Evolutionary conservation across 768 basidiomycete genomes (phyloP).

Genomic region (Amanita rimosa): DNA sequence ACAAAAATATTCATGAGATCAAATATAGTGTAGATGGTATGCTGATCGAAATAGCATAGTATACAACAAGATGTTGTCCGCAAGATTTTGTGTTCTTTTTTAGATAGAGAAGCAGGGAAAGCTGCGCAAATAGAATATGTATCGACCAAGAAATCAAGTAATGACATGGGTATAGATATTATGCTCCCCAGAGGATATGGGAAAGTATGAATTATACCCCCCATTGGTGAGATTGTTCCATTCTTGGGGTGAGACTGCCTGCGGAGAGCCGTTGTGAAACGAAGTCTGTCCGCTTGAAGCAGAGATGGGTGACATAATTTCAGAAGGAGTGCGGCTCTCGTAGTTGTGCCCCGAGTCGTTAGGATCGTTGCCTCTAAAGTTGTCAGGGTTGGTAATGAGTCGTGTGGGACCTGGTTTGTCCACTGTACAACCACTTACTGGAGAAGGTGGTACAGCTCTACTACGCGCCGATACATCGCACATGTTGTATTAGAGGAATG

Average conservation of each 20-base stretch:
- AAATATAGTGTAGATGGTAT: slow-evolving; percentile 1
- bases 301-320: slow-evolving; percentile 43
- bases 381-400: slow-evolving; percentile 4
- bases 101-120: slow-evolving; percentile 5
- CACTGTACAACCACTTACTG: slow-evolving; percentile 37
- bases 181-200: slow-evolving; percentile 41
- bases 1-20: slow-evolving; percentile 5
- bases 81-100: neutral
- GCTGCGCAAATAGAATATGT: slow-evolving; percentile 3
- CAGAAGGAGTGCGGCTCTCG: slow-evolving; percentile 49
- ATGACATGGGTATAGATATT: slow-evolving; percentile 48
- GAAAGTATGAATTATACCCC: slow-evolving; percentile 63
- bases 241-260: slow-evolving; percentile 44
- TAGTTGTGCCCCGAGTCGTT: slow-evolving; percentile 37
- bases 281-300: slow-evolving; percentile 37
- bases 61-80: slow-evolving; percentile 6
- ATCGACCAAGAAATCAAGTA: slow-evolving; percentile 18
- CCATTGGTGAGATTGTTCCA: slow-evolving; percentile 46
- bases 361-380: slow-evolving; percentile 37
- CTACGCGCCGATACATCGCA: slow-evolving; percentile 43
- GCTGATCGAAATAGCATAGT: neutral
- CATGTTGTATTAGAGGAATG: slow-evolving; percentile 45
- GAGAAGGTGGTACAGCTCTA: slow-evolving; percentile 50
- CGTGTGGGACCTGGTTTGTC: neutral
- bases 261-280: slow-evolving; percentile 31